Evolutionary conservation across 2,329 filamentous ascomycete genomes (phyloP).

Genomic region (Cyanodermella asteris): DNA sequence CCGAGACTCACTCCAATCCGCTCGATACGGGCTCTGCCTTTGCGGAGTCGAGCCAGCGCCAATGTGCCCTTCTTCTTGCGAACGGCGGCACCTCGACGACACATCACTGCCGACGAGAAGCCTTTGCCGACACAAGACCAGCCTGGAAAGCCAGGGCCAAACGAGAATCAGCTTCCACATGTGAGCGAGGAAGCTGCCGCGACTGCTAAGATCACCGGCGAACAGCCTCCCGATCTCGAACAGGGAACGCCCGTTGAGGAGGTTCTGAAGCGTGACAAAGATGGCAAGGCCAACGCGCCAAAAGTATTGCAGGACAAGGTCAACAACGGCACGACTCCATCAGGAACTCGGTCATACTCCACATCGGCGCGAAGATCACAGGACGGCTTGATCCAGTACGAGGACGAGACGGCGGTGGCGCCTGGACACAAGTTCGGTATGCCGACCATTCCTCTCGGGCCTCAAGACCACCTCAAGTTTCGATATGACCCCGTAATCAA

Average conservation of each 20-base stretch:
- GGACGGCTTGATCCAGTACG: slow-evolving; percentile 7
- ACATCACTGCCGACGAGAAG: slow-evolving; percentile 9
- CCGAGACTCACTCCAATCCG: background rate
- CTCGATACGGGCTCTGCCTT: background rate
- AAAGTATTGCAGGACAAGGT: slow-evolving; percentile 43
- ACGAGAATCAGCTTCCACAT: slow-evolving; percentile 31
- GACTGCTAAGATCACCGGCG: slow-evolving; percentile 34
- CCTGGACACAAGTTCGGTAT: slow-evolving; percentile 56
- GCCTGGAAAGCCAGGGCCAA: slow-evolving; percentile 21
- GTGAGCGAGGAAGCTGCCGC: slow-evolving; percentile 44
- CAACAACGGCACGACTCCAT: slow-evolving; percentile 16
- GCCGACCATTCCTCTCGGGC: slow-evolving; percentile 42
- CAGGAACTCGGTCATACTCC: slow-evolving; percentile 32
- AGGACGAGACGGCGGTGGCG: slow-evolving; percentile 3
- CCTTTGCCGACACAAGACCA: slow-evolving; percentile 10
- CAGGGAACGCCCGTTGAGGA: slow-evolving; percentile 47
- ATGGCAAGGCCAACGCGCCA: slow-evolving; percentile 38
- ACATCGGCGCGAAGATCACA: slow-evolving; percentile 25
- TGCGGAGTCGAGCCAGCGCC: background rate
- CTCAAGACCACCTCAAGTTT: slow-evolving; percentile 43
- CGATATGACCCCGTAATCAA: slow-evolving; percentile 69
- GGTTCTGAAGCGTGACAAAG: slow-evolving; percentile 40
- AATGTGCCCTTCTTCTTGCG: slow-evolving; percentile 4
- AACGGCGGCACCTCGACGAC: slow-evolving; percentile 4
- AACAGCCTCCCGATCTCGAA: slow-evolving; percentile 36